Evolutionary conservation across 352 stramenopile species (phyloP), one percentile per base, ranked within the genome.

Genomic region (Halophytophthora batemanensis): DNA sequence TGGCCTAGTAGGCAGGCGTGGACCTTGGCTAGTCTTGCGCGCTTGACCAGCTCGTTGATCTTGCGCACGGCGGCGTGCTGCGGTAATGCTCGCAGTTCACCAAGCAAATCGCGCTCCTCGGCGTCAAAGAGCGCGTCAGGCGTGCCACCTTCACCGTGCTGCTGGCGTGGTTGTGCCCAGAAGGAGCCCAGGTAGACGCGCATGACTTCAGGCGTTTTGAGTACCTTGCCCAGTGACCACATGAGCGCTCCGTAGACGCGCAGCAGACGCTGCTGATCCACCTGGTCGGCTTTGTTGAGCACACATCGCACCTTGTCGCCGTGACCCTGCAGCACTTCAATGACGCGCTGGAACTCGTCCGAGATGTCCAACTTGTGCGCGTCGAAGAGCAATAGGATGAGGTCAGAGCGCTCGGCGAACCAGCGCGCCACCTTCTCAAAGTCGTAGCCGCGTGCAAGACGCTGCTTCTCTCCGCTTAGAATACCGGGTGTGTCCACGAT

Each of bases 351-450:
- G 61, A 99, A 98, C 64, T 99, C 97, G 80, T 99, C 97, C 17
- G 89, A 98, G 63, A 99, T 99, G 73, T 99, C 97, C 19, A 99
- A 77, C 71, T 99, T 99, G 77, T 99, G 96, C 17, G 96, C 96
- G 77, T 99, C 97, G 73, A 99, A 99, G n/a, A 99, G 78, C 8
- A 99, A 72, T 50, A 99, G 74, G 61, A 99, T 99, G 45, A 98
- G 86, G 67, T 99, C 96, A 15, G 94, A 96, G 28, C 96, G 90
- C 77, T 98, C 94, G 7, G 93, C 96, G 65, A 98, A 98, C 87
- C 87, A 96, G 47, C 82, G 75, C 21, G 90, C 72, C 6, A 97
- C 86, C 36, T 94, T 71, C 7, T 85, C 83, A 64, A 98, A 99
- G 76, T 99, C 95, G 74, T 99, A 99, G 13, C 92, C 92, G 46